A percentile compares a stretch with the other conserved stretches of the same genome.
Conservation (phyloP, 2,329 filamentous ascomycete species). For the Canariomyces notabilis region DNA sequence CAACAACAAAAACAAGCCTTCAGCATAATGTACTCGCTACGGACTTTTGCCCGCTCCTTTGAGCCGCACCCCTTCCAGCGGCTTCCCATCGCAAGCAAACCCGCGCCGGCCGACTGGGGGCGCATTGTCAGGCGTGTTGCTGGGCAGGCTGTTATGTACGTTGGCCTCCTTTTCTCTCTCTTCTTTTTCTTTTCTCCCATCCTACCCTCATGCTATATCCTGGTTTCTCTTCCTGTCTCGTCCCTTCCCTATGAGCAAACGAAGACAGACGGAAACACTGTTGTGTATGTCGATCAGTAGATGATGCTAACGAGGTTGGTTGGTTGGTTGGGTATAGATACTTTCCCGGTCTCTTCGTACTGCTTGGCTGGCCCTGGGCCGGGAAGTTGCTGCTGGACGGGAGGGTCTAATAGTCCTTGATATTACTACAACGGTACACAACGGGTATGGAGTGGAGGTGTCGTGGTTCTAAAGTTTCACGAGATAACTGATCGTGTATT, state of each 20-base stretch:
- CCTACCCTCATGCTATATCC: not conserved
- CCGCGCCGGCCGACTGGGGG: slow-evolving; percentile 35
- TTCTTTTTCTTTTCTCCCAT: not conserved
- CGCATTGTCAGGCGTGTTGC: slow-evolving; percentile 31
- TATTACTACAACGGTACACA: too few relatives aligned
- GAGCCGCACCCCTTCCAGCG: slow-evolving; percentile 37
- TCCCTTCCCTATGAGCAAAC: too few relatives aligned
- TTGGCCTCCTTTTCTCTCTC: not conserved
- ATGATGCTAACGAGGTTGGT: too few relatives aligned
- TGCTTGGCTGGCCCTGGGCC: slow-evolving; percentile 37
- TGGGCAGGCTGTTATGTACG: slow-evolving; percentile 33
- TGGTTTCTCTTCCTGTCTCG: too few relatives aligned
- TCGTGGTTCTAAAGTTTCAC: too few relatives aligned
- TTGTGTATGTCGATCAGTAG: too few relatives aligned
- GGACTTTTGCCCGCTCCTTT: slow-evolving; percentile 33
- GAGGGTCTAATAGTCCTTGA: slow-evolving; percentile 11
- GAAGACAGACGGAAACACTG: too few relatives aligned
- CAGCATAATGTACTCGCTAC: slow-evolving; percentile 33
- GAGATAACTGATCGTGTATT: too few relatives aligned
- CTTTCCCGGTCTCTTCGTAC: slow-evolving; percentile 29
- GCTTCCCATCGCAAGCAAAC: slow-evolving; percentile 27
- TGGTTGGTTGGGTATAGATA: too few relatives aligned
- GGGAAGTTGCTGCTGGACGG: slow-evolving; percentile 13
- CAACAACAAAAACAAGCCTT: slow-evolving; percentile 20
- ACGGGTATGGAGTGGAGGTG: too few relatives aligned